These are phyloP conservation scores for Penicillium paradoxum DNA, from an alignment of 495 filamentous ascomycete genomes.

Conservation along the genomic window DNA sequence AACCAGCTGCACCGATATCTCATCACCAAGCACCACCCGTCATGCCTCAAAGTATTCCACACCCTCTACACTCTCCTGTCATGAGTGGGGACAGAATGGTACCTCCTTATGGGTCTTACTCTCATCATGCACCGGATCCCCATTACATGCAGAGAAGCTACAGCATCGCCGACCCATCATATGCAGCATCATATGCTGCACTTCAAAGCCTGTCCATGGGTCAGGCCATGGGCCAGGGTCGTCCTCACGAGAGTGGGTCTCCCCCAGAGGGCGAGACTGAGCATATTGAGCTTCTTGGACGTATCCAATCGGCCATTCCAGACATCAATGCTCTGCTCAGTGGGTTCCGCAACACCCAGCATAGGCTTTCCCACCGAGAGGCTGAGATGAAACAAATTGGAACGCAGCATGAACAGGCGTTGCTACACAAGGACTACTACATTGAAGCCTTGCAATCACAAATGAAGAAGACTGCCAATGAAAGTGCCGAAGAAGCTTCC, in stretches of 20 bases:
- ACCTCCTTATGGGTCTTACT: constrained; percentile 36
- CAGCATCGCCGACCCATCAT: constrained; percentile 25
- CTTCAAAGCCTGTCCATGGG: constrained; percentile 25
- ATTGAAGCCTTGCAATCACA: constrained; percentile 50
- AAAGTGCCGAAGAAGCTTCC: constrained; percentile 45
- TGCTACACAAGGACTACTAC: constrained; percentile 50
- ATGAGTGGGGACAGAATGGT: constrained; percentile 33
- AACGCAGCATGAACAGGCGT: constrained; percentile 42
- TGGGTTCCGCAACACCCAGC: constrained; percentile 43
- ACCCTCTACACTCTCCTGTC: constrained; percentile 34
- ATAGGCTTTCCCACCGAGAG: constrained; percentile 39
- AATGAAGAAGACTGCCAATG: constrained; percentile 48
- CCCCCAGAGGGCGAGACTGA: constrained; percentile 35
- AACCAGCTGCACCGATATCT: not conserved
- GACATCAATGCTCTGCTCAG: constrained; percentile 45
- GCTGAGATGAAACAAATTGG: constrained; percentile 44
- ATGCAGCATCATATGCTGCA: constrained; percentile 31
- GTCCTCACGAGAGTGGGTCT: constrained; percentile 27
- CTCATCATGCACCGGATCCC: constrained; percentile 15
- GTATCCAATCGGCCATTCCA: constrained; percentile 47
- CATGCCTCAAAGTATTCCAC: constrained; percentile 25
- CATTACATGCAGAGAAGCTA: constrained; percentile 32
- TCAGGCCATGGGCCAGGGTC: constrained; percentile 24
- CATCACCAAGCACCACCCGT: constrained; percentile 15
- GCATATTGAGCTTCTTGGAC: constrained; percentile 40